Conservation (phyloP, 768 basidiomycete species). For the Kockovaella imperatae region DNA sequence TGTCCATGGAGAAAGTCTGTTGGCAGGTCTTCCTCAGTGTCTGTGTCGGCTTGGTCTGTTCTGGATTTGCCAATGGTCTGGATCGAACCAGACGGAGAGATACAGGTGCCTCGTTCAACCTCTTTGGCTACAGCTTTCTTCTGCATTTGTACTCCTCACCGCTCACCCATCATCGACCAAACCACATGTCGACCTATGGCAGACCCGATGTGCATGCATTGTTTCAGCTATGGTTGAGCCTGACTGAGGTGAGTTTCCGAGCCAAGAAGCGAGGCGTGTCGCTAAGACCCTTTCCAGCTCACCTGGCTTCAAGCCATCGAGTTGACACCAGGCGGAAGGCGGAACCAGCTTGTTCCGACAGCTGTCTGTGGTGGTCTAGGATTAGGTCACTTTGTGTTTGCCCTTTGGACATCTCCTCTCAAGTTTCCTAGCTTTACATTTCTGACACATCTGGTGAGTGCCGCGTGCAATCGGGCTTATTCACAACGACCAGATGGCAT, state of each 20-base stretch:
- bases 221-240: conserved; percentile 35
- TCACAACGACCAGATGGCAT: conserved; percentile 21
- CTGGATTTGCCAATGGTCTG: conserved; percentile 31
- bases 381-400: conserved; percentile 33
- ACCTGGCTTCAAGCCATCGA: conserved; percentile 37
- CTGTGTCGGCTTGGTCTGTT: conserved; percentile 28
- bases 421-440: conserved; percentile 41
- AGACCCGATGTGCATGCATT: conserved; percentile 37
- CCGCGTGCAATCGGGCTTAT: no score
- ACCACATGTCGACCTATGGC: conserved; percentile 17
- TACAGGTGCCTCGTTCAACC: conserved; percentile 36
- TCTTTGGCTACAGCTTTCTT: conserved; percentile 39
- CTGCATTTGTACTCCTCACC: conserved; percentile 40
- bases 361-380: conserved; percentile 31
- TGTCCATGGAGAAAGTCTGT: conserved; percentile 36
- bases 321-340: conserved; percentile 11
- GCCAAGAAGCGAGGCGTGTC: neutral
- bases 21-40: conserved; percentile 41
- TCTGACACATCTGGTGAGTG: conserved; percentile 35
- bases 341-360: conserved; percentile 33
- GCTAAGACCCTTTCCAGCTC: conserved; percentile 15
- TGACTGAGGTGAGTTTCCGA: conserved; percentile 23
- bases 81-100: conserved; percentile 28
- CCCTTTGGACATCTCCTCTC: conserved; percentile 29
- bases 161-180: conserved; percentile 35